Conservation (phyloP, 805 yeast genomes). For the Yarrowia sp. region DNA sequence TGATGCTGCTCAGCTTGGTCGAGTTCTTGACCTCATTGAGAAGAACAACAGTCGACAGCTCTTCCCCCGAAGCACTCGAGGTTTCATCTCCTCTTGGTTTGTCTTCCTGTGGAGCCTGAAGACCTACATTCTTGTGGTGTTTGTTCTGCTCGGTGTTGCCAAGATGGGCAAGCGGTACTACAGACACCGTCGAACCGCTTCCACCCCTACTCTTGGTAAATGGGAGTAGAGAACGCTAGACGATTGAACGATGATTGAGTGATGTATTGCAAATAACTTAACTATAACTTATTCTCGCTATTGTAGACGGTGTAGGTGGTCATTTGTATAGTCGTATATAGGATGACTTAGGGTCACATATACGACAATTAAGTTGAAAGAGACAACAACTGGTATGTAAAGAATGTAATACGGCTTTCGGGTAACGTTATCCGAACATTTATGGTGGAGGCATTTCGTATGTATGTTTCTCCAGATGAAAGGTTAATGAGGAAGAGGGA, state of each 20-base stretch:
- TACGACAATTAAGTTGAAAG: too few species aligned
- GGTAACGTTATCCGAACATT: background rate
- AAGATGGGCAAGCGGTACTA: constrained; percentile 7
- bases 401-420: background rate
- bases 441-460: background rate
- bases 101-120: constrained; percentile 8
- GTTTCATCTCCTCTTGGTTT: background rate
- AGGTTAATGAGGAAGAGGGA: too few species aligned
- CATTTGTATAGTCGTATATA: background rate
- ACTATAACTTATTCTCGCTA: background rate
- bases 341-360: too few species aligned
- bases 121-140: background rate
- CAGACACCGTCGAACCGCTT: constrained; percentile 14
- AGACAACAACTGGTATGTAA: too few species aligned
- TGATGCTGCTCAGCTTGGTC: background rate
- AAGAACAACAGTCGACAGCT: constrained; percentile 19
- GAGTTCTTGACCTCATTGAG: constrained; percentile 12
- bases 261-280: constrained; percentile 18
- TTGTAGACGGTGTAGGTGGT: too few species aligned
- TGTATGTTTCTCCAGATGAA: background rate
- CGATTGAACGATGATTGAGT: constrained; percentile 7
- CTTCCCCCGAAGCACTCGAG: constrained; percentile 16
- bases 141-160: background rate
- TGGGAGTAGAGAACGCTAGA: constrained; percentile 11
- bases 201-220: constrained; percentile 19